Evolutionary conservation across 2,329 filamentous ascomycete species (phyloP).

Genomic region (Penicillium palitans): DNA sequence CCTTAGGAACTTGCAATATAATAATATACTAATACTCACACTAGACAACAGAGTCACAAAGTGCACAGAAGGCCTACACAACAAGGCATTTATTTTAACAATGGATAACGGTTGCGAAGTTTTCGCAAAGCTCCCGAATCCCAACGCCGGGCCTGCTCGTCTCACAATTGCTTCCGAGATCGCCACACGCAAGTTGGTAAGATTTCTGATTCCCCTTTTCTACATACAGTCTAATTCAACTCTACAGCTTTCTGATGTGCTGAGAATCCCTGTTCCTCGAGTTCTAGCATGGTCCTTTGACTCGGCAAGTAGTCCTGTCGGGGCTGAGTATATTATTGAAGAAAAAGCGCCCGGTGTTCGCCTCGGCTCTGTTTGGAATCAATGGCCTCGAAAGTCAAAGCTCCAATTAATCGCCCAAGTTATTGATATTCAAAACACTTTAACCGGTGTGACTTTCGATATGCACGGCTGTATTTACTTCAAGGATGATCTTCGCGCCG

Average conservation of each 20-base stretch:
- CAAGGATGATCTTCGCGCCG: conserved; percentile 23
- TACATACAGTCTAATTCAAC: conserved; percentile 11
- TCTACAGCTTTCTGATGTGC: conserved; percentile 22
- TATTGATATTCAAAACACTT: conserved; percentile 29
- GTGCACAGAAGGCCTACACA: conserved; percentile 35
- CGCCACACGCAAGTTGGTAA: conserved; percentile 29
- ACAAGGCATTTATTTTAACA: conserved; percentile 40
- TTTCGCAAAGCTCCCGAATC: conserved; percentile 32
- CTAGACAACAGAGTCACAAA: conserved; percentile 33
- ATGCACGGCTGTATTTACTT: conserved; percentile 32
- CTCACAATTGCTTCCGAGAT: conserved; percentile 28
- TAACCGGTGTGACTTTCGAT: conserved; percentile 24
- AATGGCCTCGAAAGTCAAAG: conserved; percentile 28
- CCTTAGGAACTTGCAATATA: not conserved
- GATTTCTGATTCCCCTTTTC: not conserved
- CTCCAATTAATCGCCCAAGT: conserved; percentile 28
- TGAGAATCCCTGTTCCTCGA: conserved; percentile 21
- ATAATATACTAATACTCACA: not conserved
- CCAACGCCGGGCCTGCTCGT: conserved; percentile 28
- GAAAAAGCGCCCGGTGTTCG: conserved; percentile 33
- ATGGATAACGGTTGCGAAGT: conserved; percentile 33
- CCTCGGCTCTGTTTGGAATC: conserved; percentile 32
- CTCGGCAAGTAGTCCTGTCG: conserved; percentile 16
- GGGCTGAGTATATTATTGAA: conserved; percentile 31
- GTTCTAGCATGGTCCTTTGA: conserved; percentile 24